Evolutionary conservation across 441 rosid genomes (phyloP).

Genomic region (Adansonia gregorii): DNA sequence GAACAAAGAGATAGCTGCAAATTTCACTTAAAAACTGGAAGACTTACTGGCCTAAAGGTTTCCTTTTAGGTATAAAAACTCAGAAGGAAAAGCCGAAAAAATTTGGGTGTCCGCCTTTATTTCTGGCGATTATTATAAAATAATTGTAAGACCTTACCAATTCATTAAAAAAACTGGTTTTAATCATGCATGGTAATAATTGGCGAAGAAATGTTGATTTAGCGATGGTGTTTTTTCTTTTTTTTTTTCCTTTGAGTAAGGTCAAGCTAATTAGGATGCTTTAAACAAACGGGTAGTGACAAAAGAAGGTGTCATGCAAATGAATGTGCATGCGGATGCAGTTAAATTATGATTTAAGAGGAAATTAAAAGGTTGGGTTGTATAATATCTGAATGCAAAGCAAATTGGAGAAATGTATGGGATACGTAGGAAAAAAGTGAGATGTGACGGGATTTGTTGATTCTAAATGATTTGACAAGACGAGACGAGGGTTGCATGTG

Average conservation of each 20-base stretch:
- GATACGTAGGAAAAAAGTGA: not conserved
- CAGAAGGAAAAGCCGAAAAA: not conserved
- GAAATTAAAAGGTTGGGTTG: not conserved
- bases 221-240: no score
- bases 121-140: not conserved
- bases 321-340: not conserved
- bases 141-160: not conserved
- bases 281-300: not conserved
- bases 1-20: not conserved
- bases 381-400: no score
- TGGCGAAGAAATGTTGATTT: not conserved
- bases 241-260: not conserved
- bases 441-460: conserved; percentile 20
- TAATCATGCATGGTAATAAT: not conserved
- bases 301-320: not conserved
- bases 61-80: conserved; percentile 5
- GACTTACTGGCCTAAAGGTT: not conserved
- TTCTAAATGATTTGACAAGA: conserved; percentile 57
- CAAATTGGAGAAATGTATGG: not conserved
- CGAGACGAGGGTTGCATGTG: conserved; percentile 49
- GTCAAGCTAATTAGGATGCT: not conserved
- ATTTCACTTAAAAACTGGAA: not conserved
- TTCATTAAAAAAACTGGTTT: not conserved
- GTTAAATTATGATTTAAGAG: not conserved
- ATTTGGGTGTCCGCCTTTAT: not conserved